Percentiles rank a stretch among this genome's conserved stretches.
phyloP scores from a whole-genome alignment of 306 rosid species.

The Castanea mollissima region DNA sequence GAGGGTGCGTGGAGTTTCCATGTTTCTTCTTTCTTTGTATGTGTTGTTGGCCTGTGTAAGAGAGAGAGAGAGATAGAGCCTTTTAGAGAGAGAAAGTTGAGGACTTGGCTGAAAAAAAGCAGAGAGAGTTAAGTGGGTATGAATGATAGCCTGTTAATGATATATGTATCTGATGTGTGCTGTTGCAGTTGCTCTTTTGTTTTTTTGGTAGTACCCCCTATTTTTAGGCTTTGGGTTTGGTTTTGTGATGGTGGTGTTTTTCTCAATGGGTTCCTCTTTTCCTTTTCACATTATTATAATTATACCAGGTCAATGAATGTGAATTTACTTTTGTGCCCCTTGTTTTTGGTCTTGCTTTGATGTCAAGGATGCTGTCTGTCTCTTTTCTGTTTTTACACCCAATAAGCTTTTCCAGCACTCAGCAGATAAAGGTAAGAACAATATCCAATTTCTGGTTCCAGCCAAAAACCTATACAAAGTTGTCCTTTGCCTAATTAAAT shows the following conservation, averaged over 20 bases:
- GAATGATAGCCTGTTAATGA: conserved; percentile 28
- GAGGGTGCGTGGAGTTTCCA: conserved; percentile 65
- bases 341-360: conserved; percentile 9
- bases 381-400: conserved; percentile 31
- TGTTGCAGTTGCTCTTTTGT: conserved; percentile 31
- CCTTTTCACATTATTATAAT: conserved; percentile 12
- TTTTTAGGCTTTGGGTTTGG: conserved; percentile 45
- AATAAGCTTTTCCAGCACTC: conserved; percentile 35
- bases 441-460: conserved; percentile 23
- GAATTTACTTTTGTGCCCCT: conserved; percentile 37
- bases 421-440: conserved; percentile 30
- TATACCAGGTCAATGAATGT: conserved; percentile 21
- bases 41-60: conserved; percentile 40
- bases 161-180: conserved; percentile 31
- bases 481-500: not conserved
- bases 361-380: conserved; percentile 10
- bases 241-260: conserved; percentile 27
- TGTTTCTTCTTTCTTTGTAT: conserved; percentile 57
- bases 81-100: conserved; percentile 5
- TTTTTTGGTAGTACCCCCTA: conserved; percentile 43
- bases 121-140: conserved; percentile 17
- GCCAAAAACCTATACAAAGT: conserved; percentile 4
- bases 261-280: conserved; percentile 2
- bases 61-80: conserved; percentile 33
- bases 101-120: conserved; percentile 25